Evolutionary conservation across 2,329 filamentous ascomycete genomes (phyloP).

Genomic region (Ophiostoma himal-ulmi): DNA sequence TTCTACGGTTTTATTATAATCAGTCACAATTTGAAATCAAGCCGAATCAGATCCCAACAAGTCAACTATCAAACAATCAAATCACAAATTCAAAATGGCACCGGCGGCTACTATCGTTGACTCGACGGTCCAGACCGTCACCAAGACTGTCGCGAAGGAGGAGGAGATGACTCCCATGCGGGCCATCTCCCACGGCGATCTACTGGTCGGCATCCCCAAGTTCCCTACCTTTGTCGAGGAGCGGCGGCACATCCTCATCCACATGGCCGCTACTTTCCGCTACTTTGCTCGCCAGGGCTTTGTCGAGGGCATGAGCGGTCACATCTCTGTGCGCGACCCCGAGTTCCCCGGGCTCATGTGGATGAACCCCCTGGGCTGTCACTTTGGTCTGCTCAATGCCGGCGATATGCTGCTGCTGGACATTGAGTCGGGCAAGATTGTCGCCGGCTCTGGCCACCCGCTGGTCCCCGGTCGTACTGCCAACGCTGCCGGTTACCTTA

Average conservation of each 20-base stretch:
- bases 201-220: constrained; percentile 36
- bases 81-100: constrained; percentile 27
- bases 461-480: constrained; percentile 49
- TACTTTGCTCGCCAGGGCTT: constrained; percentile 55
- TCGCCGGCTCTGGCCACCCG: constrained; percentile 37
- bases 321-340: constrained; percentile 56
- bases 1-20: not conserved
- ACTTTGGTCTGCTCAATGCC: constrained; percentile 53
- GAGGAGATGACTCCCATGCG: constrained; percentile 28
- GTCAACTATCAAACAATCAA: not conserved
- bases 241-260: constrained; percentile 53
- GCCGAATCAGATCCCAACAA: not conserved
- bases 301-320: constrained; percentile 56
- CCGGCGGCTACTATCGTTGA: constrained; percentile 26
- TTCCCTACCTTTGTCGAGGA: constrained; percentile 41
- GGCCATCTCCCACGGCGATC: constrained; percentile 31
- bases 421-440: constrained; percentile 47
- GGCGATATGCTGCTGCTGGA: constrained; percentile 52
- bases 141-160: constrained; percentile 18
- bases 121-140: constrained; percentile 8
- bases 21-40: not conserved
- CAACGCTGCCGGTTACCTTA: constrained; percentile 55
- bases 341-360: constrained; percentile 51
- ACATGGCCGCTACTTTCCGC: constrained; percentile 55
- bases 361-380: constrained; percentile 55